Percentiles rank a stretch among this genome's conserved stretches.
Evolutionary conservation across 2,329 filamentous ascomycete species (phyloP).

Genomic region (Exophiala dermatitidis): DNA sequence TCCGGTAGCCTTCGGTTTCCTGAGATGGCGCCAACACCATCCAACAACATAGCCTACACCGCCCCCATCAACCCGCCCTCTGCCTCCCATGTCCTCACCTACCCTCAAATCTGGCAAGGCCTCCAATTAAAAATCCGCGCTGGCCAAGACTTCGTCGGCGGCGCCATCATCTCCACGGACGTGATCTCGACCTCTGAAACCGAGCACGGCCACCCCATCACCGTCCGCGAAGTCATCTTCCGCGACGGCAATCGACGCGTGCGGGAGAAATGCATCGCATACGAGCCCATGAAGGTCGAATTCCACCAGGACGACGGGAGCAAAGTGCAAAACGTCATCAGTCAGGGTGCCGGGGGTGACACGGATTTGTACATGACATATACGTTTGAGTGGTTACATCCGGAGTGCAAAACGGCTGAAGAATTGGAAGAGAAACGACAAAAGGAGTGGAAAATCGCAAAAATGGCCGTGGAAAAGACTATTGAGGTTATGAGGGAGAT

Average conservation of each 20-base stretch:
- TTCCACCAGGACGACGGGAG: constrained; percentile 28
- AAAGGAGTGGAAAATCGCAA: constrained; percentile 20
- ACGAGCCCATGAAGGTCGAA: constrained; percentile 27
- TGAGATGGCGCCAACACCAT: constrained; percentile 9
- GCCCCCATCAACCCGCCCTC: constrained; percentile 34
- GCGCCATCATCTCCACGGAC: constrained; percentile 25
- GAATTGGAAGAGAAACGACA: constrained; percentile 12
- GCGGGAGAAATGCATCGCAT: constrained; percentile 26
- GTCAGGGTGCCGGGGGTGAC: constrained; percentile 30
- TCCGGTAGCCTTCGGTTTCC: not conserved
- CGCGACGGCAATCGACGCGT: constrained; percentile 23
- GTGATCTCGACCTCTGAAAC: constrained; percentile 20
- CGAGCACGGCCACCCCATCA: constrained; percentile 22
- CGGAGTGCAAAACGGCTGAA: constrained; percentile 22
- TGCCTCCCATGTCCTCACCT: constrained; percentile 28
- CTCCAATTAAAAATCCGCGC: constrained; percentile 29
- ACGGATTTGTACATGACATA: constrained; percentile 35
- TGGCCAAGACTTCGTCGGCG: constrained; percentile 29
- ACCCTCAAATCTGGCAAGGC: constrained; percentile 34
- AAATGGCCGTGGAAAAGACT: constrained; percentile 26
- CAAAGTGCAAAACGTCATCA: constrained; percentile 31
- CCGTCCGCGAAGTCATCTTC: constrained; percentile 28
- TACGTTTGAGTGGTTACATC: constrained; percentile 37
- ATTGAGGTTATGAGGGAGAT: constrained; percentile 26
- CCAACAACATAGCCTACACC: constrained; percentile 35